Evolutionary conservation across 495 filamentous ascomycete species (phyloP).

Genomic region (Talaromyces ruber): DNA sequence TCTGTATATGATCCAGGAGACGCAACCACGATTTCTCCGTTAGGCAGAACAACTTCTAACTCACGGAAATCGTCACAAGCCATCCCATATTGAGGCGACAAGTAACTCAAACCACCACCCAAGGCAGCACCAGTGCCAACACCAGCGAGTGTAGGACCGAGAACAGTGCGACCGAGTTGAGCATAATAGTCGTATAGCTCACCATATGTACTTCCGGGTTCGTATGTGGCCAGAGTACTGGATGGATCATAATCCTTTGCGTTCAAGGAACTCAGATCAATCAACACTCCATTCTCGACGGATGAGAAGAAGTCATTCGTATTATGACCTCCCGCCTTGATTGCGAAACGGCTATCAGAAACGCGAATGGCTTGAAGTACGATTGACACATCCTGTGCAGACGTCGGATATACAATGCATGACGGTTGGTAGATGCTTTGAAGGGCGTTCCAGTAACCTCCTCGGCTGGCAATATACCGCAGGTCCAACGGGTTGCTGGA

Average conservation of each 20-base stretch:
- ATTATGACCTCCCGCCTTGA: not conserved
- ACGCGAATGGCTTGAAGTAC: not conserved
- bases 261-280: not conserved
- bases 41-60: not conserved
- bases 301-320: not conserved
- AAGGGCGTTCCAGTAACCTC: not conserved
- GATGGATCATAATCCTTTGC: not conserved
- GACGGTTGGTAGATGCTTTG: not conserved
- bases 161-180: not conserved
- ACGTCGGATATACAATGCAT: not conserved
- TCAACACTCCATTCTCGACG: not conserved
- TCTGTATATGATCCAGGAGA: not conserved
- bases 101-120: not conserved
- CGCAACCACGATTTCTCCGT: not conserved
- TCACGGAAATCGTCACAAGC: not conserved
- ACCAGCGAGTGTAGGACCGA: slow-evolving; percentile 1
- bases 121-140: not conserved
- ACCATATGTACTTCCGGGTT: not conserved
- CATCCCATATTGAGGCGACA: not conserved
- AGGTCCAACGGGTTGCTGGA: not conserved
- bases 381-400: not conserved
- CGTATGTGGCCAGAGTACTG: not conserved
- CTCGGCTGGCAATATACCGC: not conserved
- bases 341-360: not conserved
- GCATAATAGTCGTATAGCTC: not conserved